Base-by-base conservation (phyloP, 2,329 filamentous ascomycete species). In the Trichoderma sp. region DNA sequence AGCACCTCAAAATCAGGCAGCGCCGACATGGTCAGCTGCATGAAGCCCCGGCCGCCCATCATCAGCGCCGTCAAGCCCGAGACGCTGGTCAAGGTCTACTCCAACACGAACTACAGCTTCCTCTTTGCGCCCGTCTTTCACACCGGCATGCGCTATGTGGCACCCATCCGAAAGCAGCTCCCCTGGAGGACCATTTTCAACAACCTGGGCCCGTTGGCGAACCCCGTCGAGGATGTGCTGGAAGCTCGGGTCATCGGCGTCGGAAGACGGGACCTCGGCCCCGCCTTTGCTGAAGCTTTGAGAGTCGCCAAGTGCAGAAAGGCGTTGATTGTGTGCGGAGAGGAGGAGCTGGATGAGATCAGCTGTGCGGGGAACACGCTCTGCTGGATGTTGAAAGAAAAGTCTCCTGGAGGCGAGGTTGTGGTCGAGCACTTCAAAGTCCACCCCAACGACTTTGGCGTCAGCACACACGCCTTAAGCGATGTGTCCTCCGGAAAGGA, bases 161-260 rank as follows among this genome's bases (percentile, higher is more conserved):
- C 93, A 5, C 87, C 90, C 2, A 89, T 97, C 69, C 90, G 95
- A 68, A 91, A 88, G 74, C 90, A 96, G 75, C 86, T 99, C 24
- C 94, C 94, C 66, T 94, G 95, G 84, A 88, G 95, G 72, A 99
- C 95, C 2, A 94, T 99, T 70, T 99, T 99, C 87, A 99, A 99
- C 78, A 86, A 99, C 17, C 85, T 99, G 57, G 95, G 95, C 0
- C 95, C 95, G 0, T 82, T 99, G 30, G 90, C 93, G 52, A 98
- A 98, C 77, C 95, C 95, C 0, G 85, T 96, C 19, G 91, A 97
- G 72, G 87, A 88, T 71, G 77, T 86, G 43, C 86, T 99, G 66
- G 95, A 99, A 79, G 93, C 93, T 14, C 88, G 95, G 34, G 86
- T 99, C 66, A 87, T 99, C n/a, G 95, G 95, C 67, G 94, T 99